These are phyloP conservation scores for Aspergillus novoparasiticus DNA, from an alignment of 2,329 filamentous ascomycete species.

Conservation along the genomic window DNA sequence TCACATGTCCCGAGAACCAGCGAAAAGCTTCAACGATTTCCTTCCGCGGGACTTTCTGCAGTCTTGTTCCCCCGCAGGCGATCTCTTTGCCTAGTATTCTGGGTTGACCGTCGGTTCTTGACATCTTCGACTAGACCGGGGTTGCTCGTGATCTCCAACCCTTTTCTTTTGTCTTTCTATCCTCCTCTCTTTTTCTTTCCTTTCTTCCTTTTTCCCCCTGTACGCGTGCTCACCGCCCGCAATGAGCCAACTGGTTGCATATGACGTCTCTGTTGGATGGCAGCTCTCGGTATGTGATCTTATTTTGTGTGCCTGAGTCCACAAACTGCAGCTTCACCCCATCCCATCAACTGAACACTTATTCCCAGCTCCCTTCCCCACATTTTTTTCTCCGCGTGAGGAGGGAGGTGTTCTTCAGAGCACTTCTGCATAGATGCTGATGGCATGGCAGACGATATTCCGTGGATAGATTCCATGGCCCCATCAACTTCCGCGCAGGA, in stretches of 20 bases:
- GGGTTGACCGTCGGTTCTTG: neutral
- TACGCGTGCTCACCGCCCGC: conserved; percentile 26
- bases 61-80: conserved; percentile 7
- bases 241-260: conserved; percentile 34
- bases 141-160: conserved; percentile 5
- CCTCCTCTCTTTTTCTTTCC: neutral
- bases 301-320: neutral
- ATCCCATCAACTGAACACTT: neutral
- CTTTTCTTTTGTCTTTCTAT: conserved; percentile 5
- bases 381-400: conserved; percentile 7
- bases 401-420: neutral
- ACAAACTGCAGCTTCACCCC: neutral
- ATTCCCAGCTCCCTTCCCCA: conserved; percentile 5
- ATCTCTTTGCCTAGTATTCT: conserved; percentile 1
- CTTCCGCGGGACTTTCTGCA: conserved; percentile 14
- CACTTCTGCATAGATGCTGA: conserved; percentile 9
- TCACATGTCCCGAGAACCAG: conserved; percentile 23
- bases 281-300: conserved; percentile 51
- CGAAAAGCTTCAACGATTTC: conserved; percentile 15
- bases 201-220: conserved; percentile 10
- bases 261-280: conserved; percentile 50
- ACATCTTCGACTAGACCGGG: conserved; percentile 5
- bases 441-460: conserved; percentile 45
- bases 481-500: conserved; percentile 43
- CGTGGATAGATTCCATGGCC: conserved; percentile 59